Conservation (phyloP, 208 protist genomes). For the Zelonia costaricensis region DNA sequence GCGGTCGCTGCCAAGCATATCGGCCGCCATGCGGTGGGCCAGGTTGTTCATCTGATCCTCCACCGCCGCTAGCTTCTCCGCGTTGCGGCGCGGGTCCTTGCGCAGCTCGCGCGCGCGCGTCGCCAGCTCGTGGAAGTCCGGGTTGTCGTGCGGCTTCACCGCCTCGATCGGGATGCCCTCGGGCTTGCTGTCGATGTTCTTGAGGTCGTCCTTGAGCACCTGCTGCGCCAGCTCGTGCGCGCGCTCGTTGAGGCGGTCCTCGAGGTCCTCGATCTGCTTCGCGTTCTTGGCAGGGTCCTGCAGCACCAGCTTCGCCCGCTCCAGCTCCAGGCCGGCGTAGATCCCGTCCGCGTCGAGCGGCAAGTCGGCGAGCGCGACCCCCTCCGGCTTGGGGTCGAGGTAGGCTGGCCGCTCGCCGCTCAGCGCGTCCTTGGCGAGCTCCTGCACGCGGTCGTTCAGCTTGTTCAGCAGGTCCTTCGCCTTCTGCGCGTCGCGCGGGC, state of each 20-base stretch:
- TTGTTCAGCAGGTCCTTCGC: conserved; percentile 46
- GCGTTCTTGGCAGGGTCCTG: conserved; percentile 48
- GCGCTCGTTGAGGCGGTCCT: conserved; percentile 64
- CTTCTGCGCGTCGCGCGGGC: conserved; percentile 37
- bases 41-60: conserved; percentile 63
- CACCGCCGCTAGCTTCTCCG: conserved; percentile 38
- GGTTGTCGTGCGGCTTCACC: conserved; percentile 63
- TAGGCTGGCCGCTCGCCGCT: conserved; percentile 44
- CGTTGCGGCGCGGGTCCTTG: conserved; percentile 51
- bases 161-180: conserved; percentile 46
- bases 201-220: conserved; percentile 59
- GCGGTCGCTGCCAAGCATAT: conserved; percentile 48
- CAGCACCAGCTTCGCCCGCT: conserved; percentile 69
- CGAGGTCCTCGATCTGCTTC: conserved; percentile 55
- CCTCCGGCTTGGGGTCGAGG: conserved; percentile 54
- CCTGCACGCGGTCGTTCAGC: conserved; percentile 53
- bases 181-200: conserved; percentile 41
- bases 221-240: conserved; percentile 58
- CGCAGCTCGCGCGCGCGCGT: conserved; percentile 56
- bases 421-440: conserved; percentile 52
- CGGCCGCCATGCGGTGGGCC: conserved; percentile 42
- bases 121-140: conserved; percentile 53
- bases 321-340: conserved; percentile 63
- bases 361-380: conserved; percentile 55
- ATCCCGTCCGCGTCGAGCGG: conserved; percentile 64